Base-by-base conservation (phyloP, 2,329 filamentous ascomycete species). In the Epichloe glyceriae region DNA sequence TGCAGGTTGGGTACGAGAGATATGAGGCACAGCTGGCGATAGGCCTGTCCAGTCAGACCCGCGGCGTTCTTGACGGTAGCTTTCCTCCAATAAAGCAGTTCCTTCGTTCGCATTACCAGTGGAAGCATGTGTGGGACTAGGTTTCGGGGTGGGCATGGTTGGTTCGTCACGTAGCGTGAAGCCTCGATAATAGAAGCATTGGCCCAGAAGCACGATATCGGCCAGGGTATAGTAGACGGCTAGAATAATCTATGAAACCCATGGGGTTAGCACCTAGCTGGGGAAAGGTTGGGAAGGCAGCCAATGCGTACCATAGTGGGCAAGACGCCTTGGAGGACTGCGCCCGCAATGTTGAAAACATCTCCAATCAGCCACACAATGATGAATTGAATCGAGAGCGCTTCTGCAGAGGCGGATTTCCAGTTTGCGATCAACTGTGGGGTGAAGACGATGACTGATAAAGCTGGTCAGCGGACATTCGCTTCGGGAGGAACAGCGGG, bases 371-470 rank as follows among this genome's bases (percentile, higher is more conserved):
- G 77, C 93, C 93, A 98, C 61, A 95, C 80, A 53, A 94, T 83
- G 62, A 97, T 82, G 71, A 97, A 98, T 51, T 91, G 84, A 14
- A 96, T 79, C 0, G 88, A 95, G 1, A 97, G 75, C 2, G 89
- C 91, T 64, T 96, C 88, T 52, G 89, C 88, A 40, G 86, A 94
- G 57, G 80, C 73, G 51, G 89, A 80, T 55, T 83, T 83, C 70
- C 95, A 96, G 64, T 96, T 96, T 63, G 95, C 88, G 59, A 95
- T 84, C 60, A 98, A 96, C 60, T 98, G 93, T 2, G 93, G 93
- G 1, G 88, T 93, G 71, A 96, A 98, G 52, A 98, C 93, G 37
- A 97, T 88, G 52, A 97, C 86, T 70, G 52, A 42, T 33, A 1
- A 20, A 17, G 33, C 17, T 12, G 49, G 37, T 47, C 38, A 51